Base-by-base conservation (phyloP, 2,329 filamentous ascomycete genomes). In the Fusarium torreyae region DNA sequence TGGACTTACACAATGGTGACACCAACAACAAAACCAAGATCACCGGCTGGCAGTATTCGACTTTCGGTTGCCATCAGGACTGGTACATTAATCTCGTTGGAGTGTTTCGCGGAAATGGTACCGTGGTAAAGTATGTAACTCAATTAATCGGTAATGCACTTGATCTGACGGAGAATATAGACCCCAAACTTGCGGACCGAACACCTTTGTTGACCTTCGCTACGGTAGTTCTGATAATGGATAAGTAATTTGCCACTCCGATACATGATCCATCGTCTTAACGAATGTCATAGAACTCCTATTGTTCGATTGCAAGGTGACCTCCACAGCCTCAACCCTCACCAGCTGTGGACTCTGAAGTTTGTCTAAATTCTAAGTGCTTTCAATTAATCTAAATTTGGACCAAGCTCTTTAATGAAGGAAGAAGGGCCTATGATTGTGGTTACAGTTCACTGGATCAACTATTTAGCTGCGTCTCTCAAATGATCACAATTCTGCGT, bases 121-220 rank as follows among this genome's bases (percentile, higher is more conserved):
- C 49, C 3, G 20, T 52, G 1, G 36, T 51, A 1, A 51, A 51
- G 48, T 51, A 26, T 1, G 33, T 13, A 17, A 20, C 18, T 20
- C 18, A 20, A 20, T 20, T 20, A 20, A 20, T 20, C 18, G 2
- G 18, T 20, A 6, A 39, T 39, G 15, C 7, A n/a, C 17, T n/a
- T 7, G 2, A 18, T 18, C 48, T 51, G 1, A 51, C 22, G 0
- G 1, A 4, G 5, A 0, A 0, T 8, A 2, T 7, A 51, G 48
- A 22, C 40, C 42, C 15, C 34, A 52, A 9, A 52, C 42, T 15
- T 42, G 40, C 4, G 34, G 34, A 0, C 10, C 15, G 9, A 24
- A 36, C 13, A 42, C 49, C 1, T 52, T 17, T 17, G 24, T 28
- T 10, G 28, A 33, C 5, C 36, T 42, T 0, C 33, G 42, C 0